A percentile compares a stretch with the other conserved stretches of the same genome.
Evolutionary conservation across 441 rosid genomes (phyloP).

Genomic region (Populus hybrid): DNA sequence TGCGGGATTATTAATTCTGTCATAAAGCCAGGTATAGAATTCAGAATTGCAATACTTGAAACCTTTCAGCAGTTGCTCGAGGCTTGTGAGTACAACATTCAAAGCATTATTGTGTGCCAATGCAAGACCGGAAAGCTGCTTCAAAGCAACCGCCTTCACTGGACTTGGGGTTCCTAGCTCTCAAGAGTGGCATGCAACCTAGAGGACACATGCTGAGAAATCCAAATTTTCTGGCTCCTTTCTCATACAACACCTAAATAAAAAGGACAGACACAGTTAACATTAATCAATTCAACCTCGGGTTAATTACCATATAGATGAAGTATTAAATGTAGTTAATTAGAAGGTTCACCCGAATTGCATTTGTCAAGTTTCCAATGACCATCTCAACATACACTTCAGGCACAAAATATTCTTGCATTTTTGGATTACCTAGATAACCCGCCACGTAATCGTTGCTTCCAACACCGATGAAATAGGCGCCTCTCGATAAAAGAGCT

Average conservation of each 20-base stretch:
- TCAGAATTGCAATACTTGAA: slow-evolving; percentile 45
- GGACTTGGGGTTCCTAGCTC: slow-evolving; percentile 37
- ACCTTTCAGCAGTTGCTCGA: slow-evolving; percentile 32
- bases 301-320: background rate
- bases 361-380: slow-evolving; percentile 50
- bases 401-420: slow-evolving; percentile 31
- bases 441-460: slow-evolving; percentile 60
- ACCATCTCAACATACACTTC: slow-evolving; percentile 44
- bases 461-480: slow-evolving; percentile 52
- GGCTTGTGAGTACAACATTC: slow-evolving; percentile 31
- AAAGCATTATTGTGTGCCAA: slow-evolving; percentile 46
- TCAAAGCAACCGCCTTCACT: slow-evolving; percentile 40
- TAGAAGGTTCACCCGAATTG: slow-evolving; percentile 34
- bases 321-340: background rate
- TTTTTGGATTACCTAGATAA: slow-evolving; percentile 38
- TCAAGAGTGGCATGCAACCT: slow-evolving; percentile 51
- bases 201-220: slow-evolving; percentile 45
- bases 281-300: background rate
- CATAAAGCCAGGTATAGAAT: slow-evolving; percentile 39
- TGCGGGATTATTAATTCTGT: slow-evolving; percentile 33
- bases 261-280: background rate
- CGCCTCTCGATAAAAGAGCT: slow-evolving; percentile 42
- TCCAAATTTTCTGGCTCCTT: slow-evolving; percentile 55
- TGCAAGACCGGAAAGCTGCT: slow-evolving; percentile 45
- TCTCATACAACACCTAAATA: slow-evolving; percentile 41